Evolutionary conservation across 768 basidiomycete species (phyloP), one percentile per base, ranked within the genome.

Genomic region (Butyriboletus loyo): DNA sequence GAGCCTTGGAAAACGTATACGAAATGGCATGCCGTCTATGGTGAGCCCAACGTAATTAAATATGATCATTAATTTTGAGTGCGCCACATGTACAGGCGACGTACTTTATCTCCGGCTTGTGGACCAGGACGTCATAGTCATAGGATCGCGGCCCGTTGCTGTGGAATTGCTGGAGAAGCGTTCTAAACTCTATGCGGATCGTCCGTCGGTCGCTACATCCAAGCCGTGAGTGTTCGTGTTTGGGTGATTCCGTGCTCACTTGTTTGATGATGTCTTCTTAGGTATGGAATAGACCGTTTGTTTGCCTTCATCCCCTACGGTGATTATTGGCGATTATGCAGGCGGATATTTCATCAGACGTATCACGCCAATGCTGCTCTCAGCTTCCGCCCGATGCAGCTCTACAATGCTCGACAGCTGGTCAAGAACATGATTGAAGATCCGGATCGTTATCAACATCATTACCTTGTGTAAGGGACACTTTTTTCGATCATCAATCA

Each of bases 231-330:
- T n/a, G n/a, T 36, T 36, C 15, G 5, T 34, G 22, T 25, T 11
- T 27, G 17, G 25, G 14, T 3, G 17, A 7, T 27, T 27, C 17
- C 17, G 19, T 7, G 3, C 13, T 19, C 13, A 19, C 14, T 4
- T 13, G 1, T 36, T 21, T 19, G n/a, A 9, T 28, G 5, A 13
- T 28, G n/a, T 24, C 19, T 25, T 4, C 35, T 47, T 19, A 59
- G 57, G 13, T 57, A 35, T 52, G 57, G 57, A 3, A 22, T 40
- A 5, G 39, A 56, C 2, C 53, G n/a, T 11, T 13, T 42, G 0
- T 57, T 58, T 19, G 42, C 10, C 9, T 53, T 53, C 19, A 47
- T 39, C 5, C 55, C 36, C 5, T 58, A 58, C 7, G 55, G 46
- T 3, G 45, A 57, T 3, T 30, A 35, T 27, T 56, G 51, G 55